Base-by-base conservation (phyloP, 768 basidiomycete genomes). In the Rhodotorula graminis region DNA sequence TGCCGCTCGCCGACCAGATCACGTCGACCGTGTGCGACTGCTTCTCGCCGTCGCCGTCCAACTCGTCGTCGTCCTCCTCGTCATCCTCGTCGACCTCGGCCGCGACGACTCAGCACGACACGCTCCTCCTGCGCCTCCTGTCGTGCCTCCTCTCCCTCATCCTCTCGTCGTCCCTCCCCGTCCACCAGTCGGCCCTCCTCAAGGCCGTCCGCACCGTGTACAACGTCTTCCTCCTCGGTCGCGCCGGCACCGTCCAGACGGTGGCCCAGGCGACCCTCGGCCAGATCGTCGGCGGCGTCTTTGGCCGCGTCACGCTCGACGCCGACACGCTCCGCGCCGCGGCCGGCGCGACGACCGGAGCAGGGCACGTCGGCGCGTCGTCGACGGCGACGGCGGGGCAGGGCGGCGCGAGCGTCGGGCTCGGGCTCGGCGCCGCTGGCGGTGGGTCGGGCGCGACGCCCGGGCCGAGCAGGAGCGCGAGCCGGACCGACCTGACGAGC, bases 121-220 rank as follows among this genome's bases (percentile, higher is more conserved):
- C 69, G 27, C 73, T 11, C 93, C 98, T 94, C 14, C 84, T 99
- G 10, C 96, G 98, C 79, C 93, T 99, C 69, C 92, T 99, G 73
- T 98, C 97, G 80, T 93, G 93, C 6, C 85, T 99, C 27, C 87
- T 99, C 52, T 85, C 93, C 1, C 83, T 98, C 61, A 88, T 98
- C 44, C 84, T 99, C 60, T 97, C 94, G 3, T 79, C 81, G 19
- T 79, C 81, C 40, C 67, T 79, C 40, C 85, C 90, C 10, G 92
- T 98, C 8, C 96, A 99, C 81, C 96, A 98, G 80, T 96, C 93
- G 10, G 90, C 92, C 19, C 84, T 99, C 57, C 86, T 99, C 76
- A 97, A 97, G 81, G 93, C 93, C 42, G 91, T 99, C 46, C 87
- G 96, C 60, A 97, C 96, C 29, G 96, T 99, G 8, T 99, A 98